Percentiles rank a stretch among this genome's conserved stretches.
Conservation (phyloP, 805 yeast genomes). For the Candida ortonii region DNA sequence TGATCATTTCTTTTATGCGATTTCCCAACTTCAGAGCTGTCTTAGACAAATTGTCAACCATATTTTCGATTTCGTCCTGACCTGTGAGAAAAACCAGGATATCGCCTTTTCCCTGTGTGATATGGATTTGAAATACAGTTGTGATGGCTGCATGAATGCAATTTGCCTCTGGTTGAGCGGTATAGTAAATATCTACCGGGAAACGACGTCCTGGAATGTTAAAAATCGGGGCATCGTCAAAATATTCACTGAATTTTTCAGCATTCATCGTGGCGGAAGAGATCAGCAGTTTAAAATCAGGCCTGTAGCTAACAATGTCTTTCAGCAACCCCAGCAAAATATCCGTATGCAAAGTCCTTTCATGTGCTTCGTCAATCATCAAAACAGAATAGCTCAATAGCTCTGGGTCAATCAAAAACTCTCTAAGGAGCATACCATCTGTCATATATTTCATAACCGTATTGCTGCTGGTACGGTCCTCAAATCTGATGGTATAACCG, state of each 20-base stretch:
- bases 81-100: conserved; percentile 90
- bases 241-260: conserved; percentile 75
- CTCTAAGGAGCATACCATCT: conserved; percentile 91
- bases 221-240: conserved; percentile 80
- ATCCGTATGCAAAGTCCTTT: conserved; percentile 91
- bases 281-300: conserved; percentile 71
- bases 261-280: conserved; percentile 97
- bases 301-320: conserved; percentile 57
- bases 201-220: conserved; percentile 90
- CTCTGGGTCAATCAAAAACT: conserved; percentile 74
- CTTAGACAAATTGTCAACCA: conserved; percentile 70
- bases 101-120: conserved; percentile 72
- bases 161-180: conserved; percentile 85
- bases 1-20: conserved; percentile 56
- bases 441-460: conserved; percentile 88
- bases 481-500: conserved; percentile 88
- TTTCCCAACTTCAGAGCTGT: conserved; percentile 61
- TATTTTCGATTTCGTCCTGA: conserved; percentile 89
- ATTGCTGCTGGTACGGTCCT: conserved; percentile 61
- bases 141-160: conserved; percentile 86
- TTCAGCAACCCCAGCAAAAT: conserved; percentile 74
- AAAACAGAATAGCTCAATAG: conserved; percentile 69
- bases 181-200: conserved; percentile 84
- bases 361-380: conserved; percentile 97
- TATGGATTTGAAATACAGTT: conserved; percentile 84